Percentiles rank a stretch among this genome's conserved stretches.
Conservation (phyloP, 371 early-diverging fungal species). For the Mortierella sp. region DNA sequence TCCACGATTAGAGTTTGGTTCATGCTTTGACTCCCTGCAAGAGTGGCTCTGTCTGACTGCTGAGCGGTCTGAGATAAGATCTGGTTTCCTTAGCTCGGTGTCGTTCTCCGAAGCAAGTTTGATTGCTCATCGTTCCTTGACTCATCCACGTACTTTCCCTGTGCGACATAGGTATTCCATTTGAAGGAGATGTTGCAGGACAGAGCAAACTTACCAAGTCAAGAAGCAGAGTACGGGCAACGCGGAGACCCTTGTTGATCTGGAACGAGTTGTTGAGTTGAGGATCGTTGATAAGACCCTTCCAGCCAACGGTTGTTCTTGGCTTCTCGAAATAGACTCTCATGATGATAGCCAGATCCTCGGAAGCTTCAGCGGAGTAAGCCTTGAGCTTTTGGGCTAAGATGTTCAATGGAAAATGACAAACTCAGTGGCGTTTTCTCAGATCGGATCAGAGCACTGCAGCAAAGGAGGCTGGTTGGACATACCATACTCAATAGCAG, state of each 20-base stretch:
- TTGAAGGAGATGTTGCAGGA: too few relatives aligned
- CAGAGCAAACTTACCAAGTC: conserved; percentile 58
- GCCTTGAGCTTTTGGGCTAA: conserved; percentile 67
- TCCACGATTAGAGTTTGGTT: conserved; percentile 29
- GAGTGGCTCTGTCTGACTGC: not conserved
- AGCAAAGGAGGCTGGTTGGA: too few relatives aligned
- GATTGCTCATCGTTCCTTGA: too few relatives aligned
- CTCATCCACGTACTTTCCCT: not conserved
- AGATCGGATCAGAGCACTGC: not conserved
- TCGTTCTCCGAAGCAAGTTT: too few relatives aligned
- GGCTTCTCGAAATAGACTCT: conserved; percentile 97
- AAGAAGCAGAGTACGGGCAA: conserved; percentile 83
- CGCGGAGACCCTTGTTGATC: conserved; percentile 91
- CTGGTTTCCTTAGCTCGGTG: not conserved
- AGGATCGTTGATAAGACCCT: conserved; percentile 94
- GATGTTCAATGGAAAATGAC: conserved; percentile 2
- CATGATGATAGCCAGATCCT: conserved; percentile 88
- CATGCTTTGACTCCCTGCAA: conserved; percentile 11
- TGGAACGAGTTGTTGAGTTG: conserved; percentile 83
- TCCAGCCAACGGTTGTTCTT: conserved; percentile 95
- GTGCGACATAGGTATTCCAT: too few relatives aligned
- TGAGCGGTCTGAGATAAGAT: conserved; percentile 8
- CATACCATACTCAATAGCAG: conserved; percentile 84
- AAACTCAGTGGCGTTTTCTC: not conserved
- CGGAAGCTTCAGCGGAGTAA: conserved; percentile 62